These are phyloP conservation scores for Plasmodium berghei DNA, from an alignment of 169 alveolate genomes.

Conservation along the genomic window DNA sequence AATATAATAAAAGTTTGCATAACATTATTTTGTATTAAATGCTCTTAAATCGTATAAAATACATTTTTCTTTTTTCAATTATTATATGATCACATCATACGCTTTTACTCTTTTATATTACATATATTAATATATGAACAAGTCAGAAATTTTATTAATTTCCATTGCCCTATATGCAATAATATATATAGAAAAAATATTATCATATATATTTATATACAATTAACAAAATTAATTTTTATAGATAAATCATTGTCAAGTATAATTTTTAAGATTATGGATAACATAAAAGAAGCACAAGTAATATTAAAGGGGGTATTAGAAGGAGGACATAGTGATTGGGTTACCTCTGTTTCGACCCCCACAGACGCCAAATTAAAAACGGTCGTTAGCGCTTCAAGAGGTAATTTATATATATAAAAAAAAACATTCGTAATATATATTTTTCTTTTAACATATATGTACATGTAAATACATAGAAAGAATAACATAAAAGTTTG, in stretches of 20 bases:
- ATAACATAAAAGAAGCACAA: conserved; percentile 77
- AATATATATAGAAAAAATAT: neutral
- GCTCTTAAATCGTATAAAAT: too few species aligned
- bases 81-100: neutral
- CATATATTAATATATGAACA: neutral
- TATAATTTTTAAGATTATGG: conserved; percentile 38
- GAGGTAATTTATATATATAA: conserved; percentile 84
- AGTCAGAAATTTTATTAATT: neutral
- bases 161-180: neutral
- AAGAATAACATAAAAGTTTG: too few species aligned
- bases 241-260: conserved; percentile 20
- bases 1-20: too few species aligned
- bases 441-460: conserved; percentile 81
- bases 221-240: neutral
- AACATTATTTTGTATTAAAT: too few species aligned
- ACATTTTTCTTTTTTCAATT: too few species aligned
- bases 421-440: conserved; percentile 78
- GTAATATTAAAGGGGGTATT: conserved; percentile 89
- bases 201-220: neutral
- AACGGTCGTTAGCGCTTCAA: conserved; percentile 93
- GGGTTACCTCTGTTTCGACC: conserved; percentile 96
- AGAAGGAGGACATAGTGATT: conserved; percentile 94
- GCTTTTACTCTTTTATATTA: neutral
- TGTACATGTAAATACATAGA: too few species aligned
- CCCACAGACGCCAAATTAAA: conserved; percentile 91